phyloP scores from a whole-genome alignment of 106 monocot genomes.

The Amphibolis antarctica region DNA sequence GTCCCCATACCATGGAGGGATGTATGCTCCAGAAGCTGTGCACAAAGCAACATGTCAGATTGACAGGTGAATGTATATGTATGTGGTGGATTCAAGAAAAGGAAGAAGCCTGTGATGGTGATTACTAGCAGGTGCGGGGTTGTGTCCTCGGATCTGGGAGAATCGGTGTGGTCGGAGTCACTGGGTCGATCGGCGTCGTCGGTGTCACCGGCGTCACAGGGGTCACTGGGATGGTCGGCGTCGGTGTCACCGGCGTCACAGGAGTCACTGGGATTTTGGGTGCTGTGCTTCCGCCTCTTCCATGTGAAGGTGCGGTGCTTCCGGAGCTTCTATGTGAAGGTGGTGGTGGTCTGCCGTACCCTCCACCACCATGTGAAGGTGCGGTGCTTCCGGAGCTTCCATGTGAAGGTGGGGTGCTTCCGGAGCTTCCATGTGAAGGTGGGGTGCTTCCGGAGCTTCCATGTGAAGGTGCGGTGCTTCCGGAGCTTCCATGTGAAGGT shows the following conservation, averaged over 20 bases:
- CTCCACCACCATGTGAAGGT: slow-evolving; percentile 1
- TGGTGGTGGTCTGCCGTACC: slow-evolving; percentile 1
- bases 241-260: background rate
- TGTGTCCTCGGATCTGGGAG: background rate
- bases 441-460: no score
- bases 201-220: background rate
- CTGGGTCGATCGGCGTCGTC: slow-evolving; percentile 5
- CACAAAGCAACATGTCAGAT: background rate
- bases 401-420: slow-evolving; percentile 16
- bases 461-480: background rate
- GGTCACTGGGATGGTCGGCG: background rate
- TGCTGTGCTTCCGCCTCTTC: background rate
- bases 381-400: background rate
- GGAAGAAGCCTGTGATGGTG: background rate
- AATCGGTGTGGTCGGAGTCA: background rate
- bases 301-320: background rate
- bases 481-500: background rate
- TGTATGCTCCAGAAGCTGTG: slow-evolving; percentile 76
- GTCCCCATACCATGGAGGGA: slow-evolving; percentile 38
- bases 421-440: slow-evolving; percentile 1
- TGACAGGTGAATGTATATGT: background rate
- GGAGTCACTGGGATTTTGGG: background rate
- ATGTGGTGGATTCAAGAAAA: background rate
- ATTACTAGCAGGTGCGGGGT: slow-evolving; percentile 54
- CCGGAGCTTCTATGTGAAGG: background rate